Base-by-base conservation (phyloP, 1,139 yeast genomes). In the Yamadazyma atlantica region DNA sequence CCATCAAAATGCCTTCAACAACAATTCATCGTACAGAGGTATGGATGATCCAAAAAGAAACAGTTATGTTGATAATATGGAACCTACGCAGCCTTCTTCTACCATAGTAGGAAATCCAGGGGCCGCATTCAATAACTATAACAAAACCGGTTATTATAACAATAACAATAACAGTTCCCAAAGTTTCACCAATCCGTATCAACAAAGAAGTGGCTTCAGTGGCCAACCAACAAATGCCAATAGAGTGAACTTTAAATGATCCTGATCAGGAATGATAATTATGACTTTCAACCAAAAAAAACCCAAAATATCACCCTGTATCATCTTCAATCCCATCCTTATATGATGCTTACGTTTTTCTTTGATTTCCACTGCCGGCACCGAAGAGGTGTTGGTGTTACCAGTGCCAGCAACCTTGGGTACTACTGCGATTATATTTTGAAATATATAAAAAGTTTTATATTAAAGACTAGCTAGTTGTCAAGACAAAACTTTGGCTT, bases 81-180 rank as follows among this genome's bases (percentile, higher is more conserved):
- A 68, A 44, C 73, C 76, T 15, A 69, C 73, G 4, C 66, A 69
- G 43, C 75, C 74, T 7, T 53, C 65, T 3, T 66, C 74, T 15
- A 70, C 76, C 6, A 67, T 71, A 21, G 69, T 64, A 3, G 76
- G 77, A 1, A 65, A 69, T 45, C 66, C 75, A 6, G 51, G 57
- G 23, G 60, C 60, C 42, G 73, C 66, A 1, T 53, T 55, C 51
- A 54, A 55, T 36, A 55, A 57, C 23, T 62, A 51, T 44, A 42
- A 37, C 15, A 39, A 40, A 16, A 48, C 47, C 16, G 48, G 48
- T 21, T 46, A 48, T 27, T 35, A 18, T n/a, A 32, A 22, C 21
- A 36, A 37, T 24, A 41, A 37, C 22, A 44, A 41, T 28, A 36
- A 37, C 14, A 39, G 45, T 39, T 30, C 36, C 14, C 29, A 44